phyloP scores from a whole-genome alignment of 768 basidiomycete species.

The Suillus clintonianus region DNA sequence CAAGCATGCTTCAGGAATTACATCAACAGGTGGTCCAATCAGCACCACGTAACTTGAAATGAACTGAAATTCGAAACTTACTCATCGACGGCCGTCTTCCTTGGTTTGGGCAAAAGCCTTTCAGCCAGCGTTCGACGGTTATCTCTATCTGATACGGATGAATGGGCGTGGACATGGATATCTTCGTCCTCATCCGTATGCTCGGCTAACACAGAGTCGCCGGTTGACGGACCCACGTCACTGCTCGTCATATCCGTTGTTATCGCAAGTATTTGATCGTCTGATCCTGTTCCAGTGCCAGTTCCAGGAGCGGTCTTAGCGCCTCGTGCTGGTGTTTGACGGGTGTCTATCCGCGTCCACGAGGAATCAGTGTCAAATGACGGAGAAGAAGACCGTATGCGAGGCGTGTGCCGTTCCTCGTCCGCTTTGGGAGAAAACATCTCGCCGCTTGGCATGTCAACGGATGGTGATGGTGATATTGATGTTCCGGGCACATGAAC shows the following conservation, averaged over 20 bases:
- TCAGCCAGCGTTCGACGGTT: constrained; percentile 55
- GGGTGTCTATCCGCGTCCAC: constrained; percentile 72
- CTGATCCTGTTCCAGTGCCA: not conserved
- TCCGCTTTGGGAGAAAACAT: constrained; percentile 32
- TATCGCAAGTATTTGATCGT: constrained; percentile 15
- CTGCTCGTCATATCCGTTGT: constrained; percentile 41
- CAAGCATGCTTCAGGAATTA: constrained; percentile 55
- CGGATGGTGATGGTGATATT: not conserved
- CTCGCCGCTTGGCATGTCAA: not conserved
- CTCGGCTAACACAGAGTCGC: constrained; percentile 38
- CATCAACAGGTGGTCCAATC: constrained; percentile 6
- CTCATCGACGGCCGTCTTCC: constrained; percentile 73
- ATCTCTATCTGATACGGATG: not conserved
- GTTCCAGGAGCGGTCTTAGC: constrained; percentile 4
- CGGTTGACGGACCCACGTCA: constrained; percentile 55
- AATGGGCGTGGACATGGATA: no score
- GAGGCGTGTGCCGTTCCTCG: constrained; percentile 24
- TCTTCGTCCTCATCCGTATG: constrained; percentile 23
- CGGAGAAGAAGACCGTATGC: constrained; percentile 16
- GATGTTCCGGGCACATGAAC: constrained; percentile 19
- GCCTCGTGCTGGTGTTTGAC: constrained; percentile 19
- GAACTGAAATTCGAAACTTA: constrained; percentile 34
- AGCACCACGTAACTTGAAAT: not conserved
- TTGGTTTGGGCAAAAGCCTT: constrained; percentile 61
- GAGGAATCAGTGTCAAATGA: constrained; percentile 55